Evolutionary conservation across 768 basidiomycete species (phyloP).

Genomic region (Leccinum truebloodii): DNA sequence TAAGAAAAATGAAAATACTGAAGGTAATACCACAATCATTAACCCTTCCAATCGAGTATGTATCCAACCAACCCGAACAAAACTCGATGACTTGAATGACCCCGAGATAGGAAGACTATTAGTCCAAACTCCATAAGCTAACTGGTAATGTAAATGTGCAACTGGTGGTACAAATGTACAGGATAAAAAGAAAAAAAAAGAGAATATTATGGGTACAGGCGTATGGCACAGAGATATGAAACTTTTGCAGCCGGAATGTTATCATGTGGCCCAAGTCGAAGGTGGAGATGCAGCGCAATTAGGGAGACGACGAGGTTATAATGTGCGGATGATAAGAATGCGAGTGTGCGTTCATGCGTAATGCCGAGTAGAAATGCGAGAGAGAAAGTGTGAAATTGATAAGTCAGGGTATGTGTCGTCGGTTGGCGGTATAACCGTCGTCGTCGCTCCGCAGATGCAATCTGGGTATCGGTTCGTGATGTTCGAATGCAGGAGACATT

Average conservation of each 20-base stretch:
- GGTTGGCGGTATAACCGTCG: conserved; percentile 34
- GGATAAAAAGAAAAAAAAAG: conserved; percentile 11
- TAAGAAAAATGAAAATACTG: conserved; percentile 23
- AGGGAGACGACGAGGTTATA: conserved; percentile 33
- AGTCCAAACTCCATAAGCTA: conserved; percentile 37
- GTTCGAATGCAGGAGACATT: conserved; percentile 15
- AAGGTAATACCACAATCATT: conserved; percentile 31
- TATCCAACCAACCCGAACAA: conserved; percentile 29
- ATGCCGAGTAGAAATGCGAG: conserved; percentile 26
- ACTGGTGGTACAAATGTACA: conserved; percentile 37
- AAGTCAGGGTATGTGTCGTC: conserved; percentile 40
- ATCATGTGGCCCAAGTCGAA: conserved; percentile 15
- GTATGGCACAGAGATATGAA: conserved; percentile 33
- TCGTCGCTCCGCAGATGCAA: conserved; percentile 28
- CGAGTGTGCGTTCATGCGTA: conserved; percentile 24
- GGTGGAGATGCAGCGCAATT: conserved; percentile 33
- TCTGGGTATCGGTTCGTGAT: conserved; percentile 31
- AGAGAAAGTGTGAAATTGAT: conserved; percentile 20
- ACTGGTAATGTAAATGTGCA: conserved; percentile 37
- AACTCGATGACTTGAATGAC: conserved; percentile 28
- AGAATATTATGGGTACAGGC: conserved; percentile 35
- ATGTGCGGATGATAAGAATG: conserved; percentile 31
- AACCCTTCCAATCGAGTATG: conserved; percentile 32
- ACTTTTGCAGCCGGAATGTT: conserved; percentile 24
- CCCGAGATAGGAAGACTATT: conserved; percentile 29